Percentiles rank a stretch among this genome's conserved stretches.
phyloP scores from a whole-genome alignment of 106 monocot species.

The Vanilla planifolia region DNA sequence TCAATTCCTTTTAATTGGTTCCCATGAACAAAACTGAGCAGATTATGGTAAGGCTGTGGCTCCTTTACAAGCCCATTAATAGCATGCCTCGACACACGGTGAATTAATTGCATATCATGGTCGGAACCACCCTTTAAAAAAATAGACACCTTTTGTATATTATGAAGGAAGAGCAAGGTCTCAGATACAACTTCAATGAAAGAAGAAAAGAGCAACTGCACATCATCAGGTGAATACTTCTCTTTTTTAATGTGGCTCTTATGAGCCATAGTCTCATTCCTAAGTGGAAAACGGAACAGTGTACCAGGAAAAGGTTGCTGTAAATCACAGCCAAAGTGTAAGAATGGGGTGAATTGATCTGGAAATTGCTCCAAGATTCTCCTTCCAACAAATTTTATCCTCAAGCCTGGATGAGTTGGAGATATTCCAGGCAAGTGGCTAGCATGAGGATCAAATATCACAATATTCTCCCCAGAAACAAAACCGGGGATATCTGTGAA shows the following conservation, averaged over 20 bases:
- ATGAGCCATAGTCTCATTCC: slow-evolving; percentile 69
- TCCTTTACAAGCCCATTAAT: slow-evolving; percentile 34
- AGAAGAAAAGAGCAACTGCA: slow-evolving; percentile 67
- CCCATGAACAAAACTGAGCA: slow-evolving; percentile 80
- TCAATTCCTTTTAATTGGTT: slow-evolving; percentile 44
- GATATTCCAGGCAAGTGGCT: slow-evolving; percentile 89
- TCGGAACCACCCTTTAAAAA: slow-evolving; percentile 67
- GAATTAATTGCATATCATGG: slow-evolving; percentile 68
- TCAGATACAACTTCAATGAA: slow-evolving; percentile 79
- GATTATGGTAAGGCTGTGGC: slow-evolving; percentile 43
- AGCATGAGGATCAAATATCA: slow-evolving; percentile 98
- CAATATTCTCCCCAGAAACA: slow-evolving; percentile 97
- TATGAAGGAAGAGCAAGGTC: slow-evolving; percentile 76
- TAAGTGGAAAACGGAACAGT: slow-evolving; percentile 93
- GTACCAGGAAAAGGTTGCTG: slow-evolving; percentile 86
- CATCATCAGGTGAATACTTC: slow-evolving; percentile 89
- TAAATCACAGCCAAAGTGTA: slow-evolving; percentile 95
- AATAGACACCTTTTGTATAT: slow-evolving; percentile 59
- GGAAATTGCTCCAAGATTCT: slow-evolving; percentile 93
- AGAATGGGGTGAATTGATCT: slow-evolving; percentile 94
- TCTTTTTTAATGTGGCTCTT: slow-evolving; percentile 97
- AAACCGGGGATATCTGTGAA: slow-evolving; percentile 97
- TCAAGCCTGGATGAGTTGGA: slow-evolving; percentile 87
- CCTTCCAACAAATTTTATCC: slow-evolving; percentile 87
- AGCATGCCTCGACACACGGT: slow-evolving; percentile 60